Evolutionary conservation across 2,329 filamentous ascomycete species (phyloP).

Genomic region (Beauveria sp.): DNA sequence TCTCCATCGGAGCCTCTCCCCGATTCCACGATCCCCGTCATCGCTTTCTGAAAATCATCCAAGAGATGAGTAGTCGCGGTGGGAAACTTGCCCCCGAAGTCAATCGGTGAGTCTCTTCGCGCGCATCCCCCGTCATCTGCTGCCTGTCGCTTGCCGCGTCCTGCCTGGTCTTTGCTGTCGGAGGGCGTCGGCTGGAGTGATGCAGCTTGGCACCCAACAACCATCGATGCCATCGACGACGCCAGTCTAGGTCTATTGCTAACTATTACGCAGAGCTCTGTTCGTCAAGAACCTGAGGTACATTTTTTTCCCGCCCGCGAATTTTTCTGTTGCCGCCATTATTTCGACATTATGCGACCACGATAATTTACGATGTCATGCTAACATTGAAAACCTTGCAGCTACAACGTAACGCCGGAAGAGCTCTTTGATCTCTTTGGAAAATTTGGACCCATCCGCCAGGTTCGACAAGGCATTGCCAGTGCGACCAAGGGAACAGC

Average conservation of each 20-base stretch:
- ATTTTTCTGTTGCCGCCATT: not conserved
- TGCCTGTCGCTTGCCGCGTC: not conserved
- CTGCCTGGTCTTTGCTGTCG: not conserved
- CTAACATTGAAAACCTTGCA: constrained; percentile 27
- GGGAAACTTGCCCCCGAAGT: constrained; percentile 98
- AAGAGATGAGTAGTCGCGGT: constrained; percentile 94
- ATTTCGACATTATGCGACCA: not conserved
- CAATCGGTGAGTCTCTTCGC: constrained; percentile 62
- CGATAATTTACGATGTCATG: not conserved
- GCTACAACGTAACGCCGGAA: constrained; percentile 98
- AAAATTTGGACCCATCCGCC: constrained; percentile 91
- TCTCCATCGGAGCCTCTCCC: constrained; percentile 10
- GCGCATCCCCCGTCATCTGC: not conserved
- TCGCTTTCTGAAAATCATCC: constrained; percentile 27
- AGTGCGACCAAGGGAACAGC: constrained; percentile 97
- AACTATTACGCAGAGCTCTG: constrained; percentile 66
- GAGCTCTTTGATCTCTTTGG: constrained; percentile 98
- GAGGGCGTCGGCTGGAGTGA: not conserved
- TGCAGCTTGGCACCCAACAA: not conserved
- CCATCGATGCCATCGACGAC: not conserved
- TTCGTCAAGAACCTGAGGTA: constrained; percentile 99
- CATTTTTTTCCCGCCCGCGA: constrained; percentile 12
- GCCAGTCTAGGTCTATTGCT: constrained; percentile 17
- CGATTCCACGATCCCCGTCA: constrained; percentile 8
- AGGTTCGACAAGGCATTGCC: constrained; percentile 97